Percentiles rank a stretch among this genome's conserved stretches.
These are phyloP conservation scores for Spergularia bocconei DNA, from an alignment of 148 eudicot species.

Conservation along the genomic window DNA sequence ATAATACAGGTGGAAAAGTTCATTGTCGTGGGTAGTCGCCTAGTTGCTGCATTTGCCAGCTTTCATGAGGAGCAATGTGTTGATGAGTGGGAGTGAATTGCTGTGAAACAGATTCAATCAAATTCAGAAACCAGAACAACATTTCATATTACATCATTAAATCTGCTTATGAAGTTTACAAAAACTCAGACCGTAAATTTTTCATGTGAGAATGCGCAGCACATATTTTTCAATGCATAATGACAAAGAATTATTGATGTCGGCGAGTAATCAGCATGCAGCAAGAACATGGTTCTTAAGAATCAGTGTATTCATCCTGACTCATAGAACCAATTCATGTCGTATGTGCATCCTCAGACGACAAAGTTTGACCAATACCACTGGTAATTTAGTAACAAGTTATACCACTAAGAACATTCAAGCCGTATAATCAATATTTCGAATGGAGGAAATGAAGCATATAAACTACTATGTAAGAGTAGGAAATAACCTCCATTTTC, in stretches of 20 bases:
- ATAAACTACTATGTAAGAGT: constrained; percentile 3
- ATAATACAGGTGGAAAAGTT: constrained; percentile 27
- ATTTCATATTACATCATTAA: background rate
- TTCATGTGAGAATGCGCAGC: background rate
- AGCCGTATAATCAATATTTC: background rate
- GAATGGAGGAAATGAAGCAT: background rate
- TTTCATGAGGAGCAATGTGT: constrained; percentile 77
- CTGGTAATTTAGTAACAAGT: background rate
- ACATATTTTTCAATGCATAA: background rate
- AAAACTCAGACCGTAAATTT: background rate
- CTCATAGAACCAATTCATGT: background rate
- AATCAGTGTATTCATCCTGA: background rate
- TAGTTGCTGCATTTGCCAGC: constrained; percentile 81
- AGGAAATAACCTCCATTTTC: constrained; percentile 63
- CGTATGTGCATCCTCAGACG: background rate
- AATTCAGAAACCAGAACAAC: background rate
- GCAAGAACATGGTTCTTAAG: background rate
- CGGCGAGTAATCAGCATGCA: background rate
- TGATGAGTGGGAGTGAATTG: constrained; percentile 56
- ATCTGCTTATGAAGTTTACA: background rate
- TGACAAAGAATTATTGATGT: background rate
- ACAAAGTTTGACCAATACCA: background rate
- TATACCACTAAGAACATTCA: background rate
- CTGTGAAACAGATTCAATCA: constrained; percentile 40
- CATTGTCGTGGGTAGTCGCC: constrained; percentile 57